phyloP scores from a whole-genome alignment of 306 rosid species.

The Ormosia emarginata region DNA sequence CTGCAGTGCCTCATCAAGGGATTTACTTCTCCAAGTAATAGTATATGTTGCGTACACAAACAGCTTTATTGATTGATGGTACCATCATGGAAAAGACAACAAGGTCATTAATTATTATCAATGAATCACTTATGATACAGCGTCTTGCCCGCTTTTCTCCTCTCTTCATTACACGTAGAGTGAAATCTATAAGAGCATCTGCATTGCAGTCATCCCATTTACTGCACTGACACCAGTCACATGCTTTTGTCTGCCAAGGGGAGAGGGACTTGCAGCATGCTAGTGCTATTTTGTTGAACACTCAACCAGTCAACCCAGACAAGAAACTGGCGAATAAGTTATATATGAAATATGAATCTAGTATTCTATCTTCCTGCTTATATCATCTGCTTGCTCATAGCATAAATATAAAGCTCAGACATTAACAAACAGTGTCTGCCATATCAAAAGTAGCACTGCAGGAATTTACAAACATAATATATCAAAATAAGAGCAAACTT shows the following conservation, averaged over 20 bases:
- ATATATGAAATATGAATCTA: not conserved
- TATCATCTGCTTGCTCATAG: not conserved
- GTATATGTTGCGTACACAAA: not conserved
- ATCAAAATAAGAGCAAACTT: slow-evolving; percentile 40
- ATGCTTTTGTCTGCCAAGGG: not conserved
- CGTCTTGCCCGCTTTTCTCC: not conserved
- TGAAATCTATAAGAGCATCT: not conserved
- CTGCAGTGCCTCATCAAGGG: slow-evolving; percentile 13
- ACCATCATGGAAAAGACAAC: slow-evolving; percentile 1
- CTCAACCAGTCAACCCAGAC: not conserved
- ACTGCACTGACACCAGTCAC: slow-evolving; percentile 9
- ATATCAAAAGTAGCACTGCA: slow-evolving; percentile 1
- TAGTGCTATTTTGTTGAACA: not conserved
- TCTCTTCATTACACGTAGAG: slow-evolving; percentile 3
- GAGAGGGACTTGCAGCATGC: not conserved
- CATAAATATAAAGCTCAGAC: slow-evolving; percentile 5
- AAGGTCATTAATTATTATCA: slow-evolving; percentile 13
- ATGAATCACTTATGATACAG: not conserved
- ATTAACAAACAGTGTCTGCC: not conserved
- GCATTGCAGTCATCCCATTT: slow-evolving; percentile 6
- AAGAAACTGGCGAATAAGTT: slow-evolving; percentile 1
- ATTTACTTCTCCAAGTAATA: not conserved
- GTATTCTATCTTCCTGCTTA: not conserved
- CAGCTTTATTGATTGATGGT: slow-evolving; percentile 4
- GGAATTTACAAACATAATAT: not conserved